A percentile compares a stretch with the other conserved stretches of the same genome.
These are phyloP conservation scores for Mayamaea pseudoterrestris DNA, from an alignment of 108 stramenopile genomes.

Conservation along the genomic window DNA sequence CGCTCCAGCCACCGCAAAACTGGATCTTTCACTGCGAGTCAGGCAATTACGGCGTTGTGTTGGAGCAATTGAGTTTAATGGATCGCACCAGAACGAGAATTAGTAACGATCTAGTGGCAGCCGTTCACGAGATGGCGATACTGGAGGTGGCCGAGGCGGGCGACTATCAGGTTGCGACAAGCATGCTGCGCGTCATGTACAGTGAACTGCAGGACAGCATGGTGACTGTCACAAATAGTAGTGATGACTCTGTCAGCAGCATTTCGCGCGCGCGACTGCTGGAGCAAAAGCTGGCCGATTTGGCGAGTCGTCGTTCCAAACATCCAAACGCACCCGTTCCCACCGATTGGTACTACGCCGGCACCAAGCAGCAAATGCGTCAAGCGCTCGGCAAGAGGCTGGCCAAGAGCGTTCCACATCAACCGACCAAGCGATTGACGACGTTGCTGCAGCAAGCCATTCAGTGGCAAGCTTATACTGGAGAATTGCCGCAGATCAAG, in stretches of 20 bases:
- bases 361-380: constrained; percentile 28
- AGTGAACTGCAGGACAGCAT: constrained; percentile 15
- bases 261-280: constrained; percentile 26
- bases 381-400: constrained; percentile 46
- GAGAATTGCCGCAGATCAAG: constrained; percentile 38
- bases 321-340: constrained; percentile 21
- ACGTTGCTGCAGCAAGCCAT: constrained; percentile 84
- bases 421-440: constrained; percentile 59
- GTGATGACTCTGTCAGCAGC: constrained; percentile 6
- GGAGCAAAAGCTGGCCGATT: constrained; percentile 53
- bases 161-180: constrained; percentile 40
- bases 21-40: constrained; percentile 16
- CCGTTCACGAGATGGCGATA: constrained; percentile 46
- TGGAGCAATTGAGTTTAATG: constrained; percentile 19
- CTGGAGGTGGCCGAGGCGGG: constrained; percentile 34
- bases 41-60: constrained; percentile 56
- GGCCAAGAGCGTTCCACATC: constrained; percentile 34
- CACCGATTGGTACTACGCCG: constrained; percentile 31
- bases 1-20: neutral
- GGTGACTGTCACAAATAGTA: constrained; percentile 6
- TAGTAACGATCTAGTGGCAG: constrained; percentile 13
- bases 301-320: constrained; percentile 23
- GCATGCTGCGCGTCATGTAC: constrained; percentile 21
- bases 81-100: constrained; percentile 20
- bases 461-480: constrained; percentile 77